Conservation (phyloP, 768 basidiomycete species). For the Dendrothele bispora region DNA sequence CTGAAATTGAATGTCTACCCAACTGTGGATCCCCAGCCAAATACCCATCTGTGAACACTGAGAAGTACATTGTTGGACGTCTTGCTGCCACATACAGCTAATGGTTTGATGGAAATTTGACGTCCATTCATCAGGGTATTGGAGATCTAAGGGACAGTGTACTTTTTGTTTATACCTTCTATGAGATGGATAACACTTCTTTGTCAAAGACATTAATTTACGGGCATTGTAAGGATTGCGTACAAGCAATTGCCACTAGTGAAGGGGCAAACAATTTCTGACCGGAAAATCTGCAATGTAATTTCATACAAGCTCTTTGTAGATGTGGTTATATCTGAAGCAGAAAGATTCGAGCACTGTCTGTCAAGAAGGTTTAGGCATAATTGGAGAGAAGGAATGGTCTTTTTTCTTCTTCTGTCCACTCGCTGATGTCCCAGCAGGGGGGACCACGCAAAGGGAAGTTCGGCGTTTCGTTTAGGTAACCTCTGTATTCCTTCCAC, state of each 20-base stretch:
- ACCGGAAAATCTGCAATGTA: no score
- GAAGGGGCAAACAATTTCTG: no score
- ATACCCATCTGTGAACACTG: slow-evolving; percentile 71
- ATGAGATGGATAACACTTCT: no score
- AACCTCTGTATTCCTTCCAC: slow-evolving; percentile 41
- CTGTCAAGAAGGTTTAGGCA: neutral
- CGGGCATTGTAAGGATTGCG: no score
- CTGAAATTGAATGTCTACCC: slow-evolving; percentile 70
- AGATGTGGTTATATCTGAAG: no score
- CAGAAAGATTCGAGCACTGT: neutral
- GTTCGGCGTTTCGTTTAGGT: slow-evolving; percentile 20
- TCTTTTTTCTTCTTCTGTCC: slow-evolving; percentile 29
- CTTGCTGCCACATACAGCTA: slow-evolving; percentile 58
- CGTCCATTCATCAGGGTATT: no score
- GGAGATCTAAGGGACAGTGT: no score
- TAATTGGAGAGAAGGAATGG: slow-evolving; percentile 25
- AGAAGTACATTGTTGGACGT: slow-evolving; percentile 75
- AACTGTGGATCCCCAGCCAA: slow-evolving; percentile 59
- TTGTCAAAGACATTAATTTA: no score
- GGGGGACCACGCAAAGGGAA: slow-evolving; percentile 27
- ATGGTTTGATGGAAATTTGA: slow-evolving; percentile 14
- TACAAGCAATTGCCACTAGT: no score
- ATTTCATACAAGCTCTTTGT: no score
- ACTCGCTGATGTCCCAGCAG: slow-evolving; percentile 36
- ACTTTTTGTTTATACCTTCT: no score